A percentile compares a stretch with the other conserved stretches of the same genome.
Evolutionary conservation across 2,329 filamentous ascomycete species (phyloP).

Genomic region (Claviceps cyperi): DNA sequence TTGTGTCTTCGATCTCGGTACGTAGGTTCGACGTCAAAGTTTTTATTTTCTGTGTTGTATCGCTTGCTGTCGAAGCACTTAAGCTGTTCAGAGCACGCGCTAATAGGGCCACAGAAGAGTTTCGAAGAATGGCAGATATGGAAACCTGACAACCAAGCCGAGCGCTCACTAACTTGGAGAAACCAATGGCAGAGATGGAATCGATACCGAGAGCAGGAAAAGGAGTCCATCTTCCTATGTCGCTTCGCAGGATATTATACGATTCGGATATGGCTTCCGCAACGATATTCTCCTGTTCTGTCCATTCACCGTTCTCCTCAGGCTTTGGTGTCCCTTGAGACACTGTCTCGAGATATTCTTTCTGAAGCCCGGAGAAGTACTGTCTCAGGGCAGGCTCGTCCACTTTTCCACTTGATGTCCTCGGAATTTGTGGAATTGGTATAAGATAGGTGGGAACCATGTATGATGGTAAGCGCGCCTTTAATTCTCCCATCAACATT

Average conservation of each 20-base stretch:
- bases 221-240: slow-evolving; percentile 50
- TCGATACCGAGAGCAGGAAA: slow-evolving; percentile 71
- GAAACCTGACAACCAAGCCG: slow-evolving; percentile 34
- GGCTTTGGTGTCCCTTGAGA: slow-evolving; percentile 13
- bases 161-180: slow-evolving; percentile 43
- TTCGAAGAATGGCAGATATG: slow-evolving; percentile 55
- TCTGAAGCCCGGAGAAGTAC: slow-evolving; percentile 31
- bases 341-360: slow-evolving; percentile 27
- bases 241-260: slow-evolving; percentile 27
- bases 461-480: slow-evolving; percentile 49
- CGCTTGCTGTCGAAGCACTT: not conserved
- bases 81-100: slow-evolving; percentile 18
- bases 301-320: slow-evolving; percentile 30
- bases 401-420: slow-evolving; percentile 62
- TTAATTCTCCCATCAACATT: slow-evolving; percentile 39
- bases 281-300: slow-evolving; percentile 39
- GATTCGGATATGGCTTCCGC: slow-evolving; percentile 37
- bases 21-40: slow-evolving; percentile 14
- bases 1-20: not conserved
- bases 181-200: slow-evolving; percentile 64
- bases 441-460: slow-evolving; percentile 68
- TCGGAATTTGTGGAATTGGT: slow-evolving; percentile 53
- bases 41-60: not conserved
- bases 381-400: slow-evolving; percentile 41
- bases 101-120: slow-evolving; percentile 51